Evolutionary conservation across 1,284 basidiomycete species (phyloP).

Genomic region (Sanghuangporus sanghuang): DNA sequence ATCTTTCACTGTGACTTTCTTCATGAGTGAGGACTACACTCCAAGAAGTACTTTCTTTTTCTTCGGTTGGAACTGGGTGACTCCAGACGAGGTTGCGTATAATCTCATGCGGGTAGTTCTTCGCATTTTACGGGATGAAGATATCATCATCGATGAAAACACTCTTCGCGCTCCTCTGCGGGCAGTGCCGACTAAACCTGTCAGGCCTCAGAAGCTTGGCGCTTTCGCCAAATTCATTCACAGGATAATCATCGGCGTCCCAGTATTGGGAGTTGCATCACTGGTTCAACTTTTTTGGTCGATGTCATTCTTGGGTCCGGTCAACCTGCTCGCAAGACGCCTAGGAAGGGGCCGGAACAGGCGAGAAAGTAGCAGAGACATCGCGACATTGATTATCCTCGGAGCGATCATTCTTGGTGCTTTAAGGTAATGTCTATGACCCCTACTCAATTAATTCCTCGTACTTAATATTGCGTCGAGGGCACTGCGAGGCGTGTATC

Average conservation of each 20-base stretch:
- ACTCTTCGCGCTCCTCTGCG: slow-evolving; percentile 22
- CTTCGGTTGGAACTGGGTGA: slow-evolving; percentile 42
- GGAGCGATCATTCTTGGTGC: slow-evolving; percentile 59
- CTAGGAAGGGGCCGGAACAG: slow-evolving; percentile 41
- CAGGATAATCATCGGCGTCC: slow-evolving; percentile 68
- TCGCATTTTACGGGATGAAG: slow-evolving; percentile 57
- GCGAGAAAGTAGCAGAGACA: slow-evolving; percentile 49
- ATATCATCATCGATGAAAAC: slow-evolving; percentile 38
- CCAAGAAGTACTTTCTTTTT: slow-evolving; percentile 27
- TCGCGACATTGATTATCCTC: slow-evolving; percentile 60
- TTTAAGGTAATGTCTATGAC: slow-evolving; percentile 42
- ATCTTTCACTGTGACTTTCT: slow-evolving; percentile 66
- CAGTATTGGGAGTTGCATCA: slow-evolving; percentile 71
- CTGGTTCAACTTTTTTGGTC: slow-evolving; percentile 65
- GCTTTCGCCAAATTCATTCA: slow-evolving; percentile 51
- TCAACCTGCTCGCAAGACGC: slow-evolving; percentile 63
- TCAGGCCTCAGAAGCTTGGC: slow-evolving; percentile 32
- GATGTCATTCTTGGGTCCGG: slow-evolving; percentile 51
- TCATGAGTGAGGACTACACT: slow-evolving; percentile 49
- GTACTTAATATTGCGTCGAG: slow-evolving; percentile 31
- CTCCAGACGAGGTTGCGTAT: slow-evolving; percentile 53
- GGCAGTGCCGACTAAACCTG: slow-evolving; percentile 16
- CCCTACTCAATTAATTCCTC: background rate
- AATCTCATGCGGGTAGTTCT: slow-evolving; percentile 62
- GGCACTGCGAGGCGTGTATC: slow-evolving; percentile 65